Base-by-base conservation (phyloP, 495 filamentous ascomycete genomes). In the Parathielavia appendiculata region DNA sequence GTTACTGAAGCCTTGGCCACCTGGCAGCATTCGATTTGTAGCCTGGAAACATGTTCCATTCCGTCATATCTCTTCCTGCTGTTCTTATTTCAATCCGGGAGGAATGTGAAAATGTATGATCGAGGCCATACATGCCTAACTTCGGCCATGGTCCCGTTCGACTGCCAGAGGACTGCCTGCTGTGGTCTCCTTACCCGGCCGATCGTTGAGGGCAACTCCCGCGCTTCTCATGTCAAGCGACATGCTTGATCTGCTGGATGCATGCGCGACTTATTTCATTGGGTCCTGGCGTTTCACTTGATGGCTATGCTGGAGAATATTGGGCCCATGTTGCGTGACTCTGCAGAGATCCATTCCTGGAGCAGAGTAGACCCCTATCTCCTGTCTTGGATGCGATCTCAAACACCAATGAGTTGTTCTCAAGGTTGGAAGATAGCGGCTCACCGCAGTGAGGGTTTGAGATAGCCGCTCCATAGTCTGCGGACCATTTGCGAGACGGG, bases 11-110 rank as follows among this genome's bases (percentile, higher is more conserved):
- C 23, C 41, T 32, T 38, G 51, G 61, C 47, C 59, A 62, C 52
- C 32, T 65, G 53, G 59, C 59, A 43, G 48, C 23, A 19, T 59
- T 13, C 45, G 52, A 65, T 65, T 65, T 51, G 63, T 40, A 19
- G 47, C 22, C 9, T 34, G 45, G 7, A 43, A 11, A 45, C 6
- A 34, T 53, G 19, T 34, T 11, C 19, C 14, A 40, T 23, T 10
- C 14, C 5, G 13, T 46, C 16, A 38, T 34, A 23, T 20, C 4
- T 38, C 35, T n/a, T 40, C 51, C 41, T 30, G 0, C 14, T 13
- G 14, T 36, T 13, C 49, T 52, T 51, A 35, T 43, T 23, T 49
- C 23, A 13, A 34, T 12, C 20, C 56, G n/a, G 59, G 50, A 47
- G 45, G n/a, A 55, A 10, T 54, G 38, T 45, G 38, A 16, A 44